These are phyloP conservation scores for Cryphonectria parasitica DNA, from an alignment of 2,329 filamentous ascomycete genomes.

Conservation along the genomic window DNA sequence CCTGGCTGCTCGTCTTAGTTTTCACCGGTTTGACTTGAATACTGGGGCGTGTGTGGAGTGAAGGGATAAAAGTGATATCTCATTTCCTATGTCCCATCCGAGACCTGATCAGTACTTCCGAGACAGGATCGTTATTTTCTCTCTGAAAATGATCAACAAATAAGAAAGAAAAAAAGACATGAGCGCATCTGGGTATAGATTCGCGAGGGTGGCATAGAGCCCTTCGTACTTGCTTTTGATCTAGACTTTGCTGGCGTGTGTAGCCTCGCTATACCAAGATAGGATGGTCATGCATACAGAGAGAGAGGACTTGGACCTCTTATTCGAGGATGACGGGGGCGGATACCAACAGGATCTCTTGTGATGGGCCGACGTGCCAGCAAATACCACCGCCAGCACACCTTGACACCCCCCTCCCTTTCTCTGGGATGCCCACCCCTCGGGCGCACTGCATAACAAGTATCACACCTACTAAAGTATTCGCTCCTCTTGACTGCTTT, in stretches of 20 bases:
- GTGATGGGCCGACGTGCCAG: background rate
- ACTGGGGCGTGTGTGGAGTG: background rate
- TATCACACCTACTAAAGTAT: background rate
- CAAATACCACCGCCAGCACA: background rate
- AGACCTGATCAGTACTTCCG: background rate
- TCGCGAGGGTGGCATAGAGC: background rate
- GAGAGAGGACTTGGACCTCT: background rate
- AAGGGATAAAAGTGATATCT: background rate
- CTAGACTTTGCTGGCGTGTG: background rate
- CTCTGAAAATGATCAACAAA: background rate
- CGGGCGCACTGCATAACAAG: background rate
- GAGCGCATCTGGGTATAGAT: background rate
- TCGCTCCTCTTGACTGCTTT: background rate
- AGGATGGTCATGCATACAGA: background rate
- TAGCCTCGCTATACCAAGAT: background rate
- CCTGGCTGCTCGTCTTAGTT: background rate
- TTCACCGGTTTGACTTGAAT: background rate
- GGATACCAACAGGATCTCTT: constrained; percentile 3
- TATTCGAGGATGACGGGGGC: background rate
- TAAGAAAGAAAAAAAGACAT: background rate
- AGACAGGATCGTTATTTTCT: background rate
- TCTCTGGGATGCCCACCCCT: background rate
- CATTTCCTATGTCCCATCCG: background rate
- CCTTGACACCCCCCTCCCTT: background rate
- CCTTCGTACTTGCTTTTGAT: background rate